These are phyloP conservation scores for Exsudoporus floridanus DNA, from an alignment of 1,284 basidiomycete genomes.

Conservation along the genomic window DNA sequence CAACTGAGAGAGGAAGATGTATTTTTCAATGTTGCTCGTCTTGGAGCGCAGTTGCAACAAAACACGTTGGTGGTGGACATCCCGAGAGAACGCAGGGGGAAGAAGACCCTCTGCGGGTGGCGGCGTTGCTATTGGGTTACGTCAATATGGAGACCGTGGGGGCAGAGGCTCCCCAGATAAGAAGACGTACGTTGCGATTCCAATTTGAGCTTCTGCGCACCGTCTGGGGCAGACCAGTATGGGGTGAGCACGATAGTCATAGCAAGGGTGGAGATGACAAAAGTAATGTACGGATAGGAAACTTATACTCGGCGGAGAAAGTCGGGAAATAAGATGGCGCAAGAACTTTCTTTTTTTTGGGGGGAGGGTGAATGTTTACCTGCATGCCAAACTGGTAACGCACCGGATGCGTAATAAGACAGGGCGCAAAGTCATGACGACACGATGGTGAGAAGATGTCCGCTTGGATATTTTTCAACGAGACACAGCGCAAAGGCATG, in stretches of 20 bases:
- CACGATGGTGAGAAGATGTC: conserved; percentile 2
- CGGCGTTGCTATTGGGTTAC: conserved; percentile 39
- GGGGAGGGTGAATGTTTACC: conserved; percentile 4
- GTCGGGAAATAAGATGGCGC: conserved; percentile 2
- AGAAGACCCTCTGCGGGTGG: conserved; percentile 57
- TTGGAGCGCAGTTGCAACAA: conserved; percentile 73
- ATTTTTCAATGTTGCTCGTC: conserved; percentile 72
- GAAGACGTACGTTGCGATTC: conserved; percentile 52
- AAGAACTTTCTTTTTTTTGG: background rate
- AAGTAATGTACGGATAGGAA: background rate
- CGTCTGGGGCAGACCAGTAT: conserved; percentile 59
- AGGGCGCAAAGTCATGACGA: background rate
- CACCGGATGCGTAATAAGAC: background rate
- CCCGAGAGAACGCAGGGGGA: conserved; percentile 59
- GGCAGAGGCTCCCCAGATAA: background rate
- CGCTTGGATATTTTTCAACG: too few relatives aligned
- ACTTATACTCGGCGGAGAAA: conserved; percentile 13
- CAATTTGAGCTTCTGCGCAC: conserved; percentile 63
- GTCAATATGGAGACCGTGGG: background rate
- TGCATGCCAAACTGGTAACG: conserved; percentile 6
- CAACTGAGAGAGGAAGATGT: conserved; percentile 77
- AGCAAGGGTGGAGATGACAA: background rate
- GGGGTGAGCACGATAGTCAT: conserved; percentile 71
- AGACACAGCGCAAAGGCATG: background rate
- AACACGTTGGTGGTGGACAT: conserved; percentile 59